Evolutionary conservation across 2,329 filamentous ascomycete species (phyloP).

Genomic region (Periconia digitata): DNA sequence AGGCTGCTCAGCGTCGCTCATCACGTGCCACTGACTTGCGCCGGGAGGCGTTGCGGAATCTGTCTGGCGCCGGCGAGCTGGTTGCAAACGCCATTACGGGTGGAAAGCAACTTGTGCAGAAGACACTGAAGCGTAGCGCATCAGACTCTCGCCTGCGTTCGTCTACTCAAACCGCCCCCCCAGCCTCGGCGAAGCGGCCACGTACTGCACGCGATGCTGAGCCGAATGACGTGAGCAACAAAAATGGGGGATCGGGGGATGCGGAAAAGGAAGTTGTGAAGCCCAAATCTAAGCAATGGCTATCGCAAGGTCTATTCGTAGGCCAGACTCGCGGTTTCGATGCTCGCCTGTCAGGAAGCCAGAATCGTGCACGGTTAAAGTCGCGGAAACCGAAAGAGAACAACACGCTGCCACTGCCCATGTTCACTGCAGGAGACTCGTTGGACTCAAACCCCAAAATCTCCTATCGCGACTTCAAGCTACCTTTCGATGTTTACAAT

Average conservation of each 20-base stretch:
- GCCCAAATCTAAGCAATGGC: conserved; percentile 69
- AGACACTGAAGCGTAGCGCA: conserved; percentile 28
- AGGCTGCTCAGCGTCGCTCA: conserved; percentile 37
- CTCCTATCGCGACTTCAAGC: conserved; percentile 72
- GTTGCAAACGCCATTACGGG: conserved; percentile 37
- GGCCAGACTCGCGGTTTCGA: conserved; percentile 64
- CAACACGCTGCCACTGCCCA: conserved; percentile 69
- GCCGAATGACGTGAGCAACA: conserved; percentile 14
- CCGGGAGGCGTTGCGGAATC: conserved; percentile 35
- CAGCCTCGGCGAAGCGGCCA: conserved; percentile 24
- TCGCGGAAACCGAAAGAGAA: conserved; percentile 50
- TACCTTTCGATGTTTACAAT: conserved; percentile 88
- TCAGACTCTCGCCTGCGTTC: conserved; percentile 27
- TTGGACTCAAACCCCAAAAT: conserved; percentile 59
- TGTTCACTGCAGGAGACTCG: conserved; percentile 73
- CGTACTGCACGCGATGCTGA: conserved; percentile 16
- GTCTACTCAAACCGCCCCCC: conserved; percentile 11
- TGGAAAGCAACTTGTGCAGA: conserved; percentile 38
- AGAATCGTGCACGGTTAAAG: conserved; percentile 42
- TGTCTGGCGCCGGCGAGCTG: conserved; percentile 27
- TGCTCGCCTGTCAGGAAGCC: conserved; percentile 50
- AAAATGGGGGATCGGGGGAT: conserved; percentile 13
- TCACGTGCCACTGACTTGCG: conserved; percentile 37
- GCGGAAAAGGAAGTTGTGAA: conserved; percentile 23
- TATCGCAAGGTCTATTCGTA: conserved; percentile 81